phyloP scores from a whole-genome alignment of 345 rosid genomes.

The Salix suchowensis region DNA sequence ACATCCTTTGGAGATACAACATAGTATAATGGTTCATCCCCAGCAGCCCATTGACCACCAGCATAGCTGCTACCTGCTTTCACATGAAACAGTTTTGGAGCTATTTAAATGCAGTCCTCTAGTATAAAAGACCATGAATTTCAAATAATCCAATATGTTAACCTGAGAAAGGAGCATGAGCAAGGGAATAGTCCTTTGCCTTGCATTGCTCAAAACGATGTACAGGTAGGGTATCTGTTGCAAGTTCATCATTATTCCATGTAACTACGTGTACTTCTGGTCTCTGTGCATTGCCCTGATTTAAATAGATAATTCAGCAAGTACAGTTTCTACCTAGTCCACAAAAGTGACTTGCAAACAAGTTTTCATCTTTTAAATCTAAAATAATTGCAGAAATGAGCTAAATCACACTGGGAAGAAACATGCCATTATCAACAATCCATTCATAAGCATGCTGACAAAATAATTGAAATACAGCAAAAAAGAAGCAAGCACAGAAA shows the following conservation, averaged over 20 bases:
- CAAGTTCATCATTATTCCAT: constrained; percentile 96
- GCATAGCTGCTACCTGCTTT: constrained; percentile 91
- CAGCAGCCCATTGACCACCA: constrained; percentile 99
- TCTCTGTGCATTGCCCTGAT: constrained; percentile 94
- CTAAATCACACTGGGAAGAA: neutral
- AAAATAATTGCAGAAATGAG: neutral
- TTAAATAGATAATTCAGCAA: constrained; percentile 20
- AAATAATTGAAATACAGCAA: neutral
- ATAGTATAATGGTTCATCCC: constrained; percentile 93
- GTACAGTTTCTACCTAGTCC: neutral
- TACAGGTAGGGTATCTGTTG: constrained; percentile 94
- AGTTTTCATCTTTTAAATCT: neutral
- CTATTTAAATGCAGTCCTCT: constrained; percentile 16
- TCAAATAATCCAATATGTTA: constrained; percentile 13
- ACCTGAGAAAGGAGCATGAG: constrained; percentile 99
- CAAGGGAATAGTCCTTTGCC: constrained; percentile 95
- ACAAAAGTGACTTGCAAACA: neutral
- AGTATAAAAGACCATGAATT: constrained; percentile 12
- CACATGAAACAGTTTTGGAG: constrained; percentile 19
- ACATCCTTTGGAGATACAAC: constrained; percentile 97
- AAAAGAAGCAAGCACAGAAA: neutral
- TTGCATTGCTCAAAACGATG: constrained; percentile 98
- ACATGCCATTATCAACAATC: neutral
- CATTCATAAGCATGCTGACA: neutral
- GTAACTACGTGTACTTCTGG: constrained; percentile 90